phyloP scores from a whole-genome alignment of 805 yeast genomes.

The Metschnikowia santaceciliae region DNA sequence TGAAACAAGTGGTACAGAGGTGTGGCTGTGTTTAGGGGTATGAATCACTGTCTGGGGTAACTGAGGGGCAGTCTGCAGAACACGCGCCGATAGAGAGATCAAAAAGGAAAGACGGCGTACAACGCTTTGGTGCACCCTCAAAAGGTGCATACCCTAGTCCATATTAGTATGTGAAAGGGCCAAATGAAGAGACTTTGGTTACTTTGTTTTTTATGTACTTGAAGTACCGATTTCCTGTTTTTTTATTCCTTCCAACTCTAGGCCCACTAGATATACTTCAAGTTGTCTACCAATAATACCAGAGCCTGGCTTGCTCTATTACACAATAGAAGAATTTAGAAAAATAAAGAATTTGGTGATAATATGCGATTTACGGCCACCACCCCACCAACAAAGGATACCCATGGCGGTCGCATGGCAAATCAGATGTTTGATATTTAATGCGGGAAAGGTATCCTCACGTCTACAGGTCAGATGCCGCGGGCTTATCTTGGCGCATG shows the following conservation, averaged over 20 bases:
- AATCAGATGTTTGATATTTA: not conserved
- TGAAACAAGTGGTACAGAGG: not conserved
- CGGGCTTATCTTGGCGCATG: not conserved
- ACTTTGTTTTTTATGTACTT: no score
- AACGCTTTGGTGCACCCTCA: not conserved
- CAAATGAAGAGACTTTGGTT: no score
- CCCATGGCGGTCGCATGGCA: no score
- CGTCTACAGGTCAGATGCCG: not conserved
- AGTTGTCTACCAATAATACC: not conserved
- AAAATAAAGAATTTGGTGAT: no score
- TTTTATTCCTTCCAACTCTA: no score
- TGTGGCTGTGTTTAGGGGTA: slow-evolving; percentile 1
- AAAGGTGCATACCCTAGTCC: not conserved
- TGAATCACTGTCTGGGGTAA: not conserved
- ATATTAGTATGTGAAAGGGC: no score
- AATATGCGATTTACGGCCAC: no score
- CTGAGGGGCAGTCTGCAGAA: not conserved
- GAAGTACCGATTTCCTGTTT: no score
- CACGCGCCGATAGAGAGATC: not conserved
- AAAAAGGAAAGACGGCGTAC: not conserved
- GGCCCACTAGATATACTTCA: not conserved
- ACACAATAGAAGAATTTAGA: no score
- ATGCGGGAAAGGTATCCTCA: not conserved
- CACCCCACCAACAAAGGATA: no score
- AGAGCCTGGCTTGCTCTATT: no score